These are phyloP conservation scores for Eucalyptus erythrocorys DNA, from an alignment of 345 rosid genomes.

Conservation along the genomic window DNA sequence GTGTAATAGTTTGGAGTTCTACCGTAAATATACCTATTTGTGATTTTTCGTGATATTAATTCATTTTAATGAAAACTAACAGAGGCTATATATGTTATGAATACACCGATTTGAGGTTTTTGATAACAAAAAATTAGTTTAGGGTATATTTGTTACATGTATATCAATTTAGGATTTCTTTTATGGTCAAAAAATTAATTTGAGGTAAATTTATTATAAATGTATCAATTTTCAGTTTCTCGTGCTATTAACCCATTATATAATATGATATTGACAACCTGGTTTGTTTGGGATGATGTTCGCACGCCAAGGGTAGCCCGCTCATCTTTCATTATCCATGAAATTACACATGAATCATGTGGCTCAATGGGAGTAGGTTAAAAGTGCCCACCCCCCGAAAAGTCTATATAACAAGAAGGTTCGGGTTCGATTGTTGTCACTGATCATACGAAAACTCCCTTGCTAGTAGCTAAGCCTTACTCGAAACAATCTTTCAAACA, in stretches of 20 bases:
- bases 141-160: accelerated
- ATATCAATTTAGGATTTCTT: too few species aligned
- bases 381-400: background rate
- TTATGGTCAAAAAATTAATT: too few species aligned
- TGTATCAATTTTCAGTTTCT: accelerated
- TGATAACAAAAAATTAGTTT: too few species aligned
- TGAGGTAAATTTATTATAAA: accelerated
- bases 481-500: background rate
- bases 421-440: background rate
- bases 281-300: background rate
- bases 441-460: background rate
- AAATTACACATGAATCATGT: background rate
- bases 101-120: too few species aligned
- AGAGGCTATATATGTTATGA: too few species aligned
- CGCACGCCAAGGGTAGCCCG: background rate
- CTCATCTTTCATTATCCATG: background rate
- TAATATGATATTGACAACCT: background rate
- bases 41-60: too few species aligned
- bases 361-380: background rate
- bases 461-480: background rate
- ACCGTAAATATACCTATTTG: accelerated
- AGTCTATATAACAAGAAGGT: background rate
- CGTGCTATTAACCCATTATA: accelerated
- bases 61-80: too few species aligned
- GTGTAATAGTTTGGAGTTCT: too few species aligned